Evolutionary conservation across 2,329 filamentous ascomycete genomes (phyloP).

Genomic region (Phialophora expanda): DNA sequence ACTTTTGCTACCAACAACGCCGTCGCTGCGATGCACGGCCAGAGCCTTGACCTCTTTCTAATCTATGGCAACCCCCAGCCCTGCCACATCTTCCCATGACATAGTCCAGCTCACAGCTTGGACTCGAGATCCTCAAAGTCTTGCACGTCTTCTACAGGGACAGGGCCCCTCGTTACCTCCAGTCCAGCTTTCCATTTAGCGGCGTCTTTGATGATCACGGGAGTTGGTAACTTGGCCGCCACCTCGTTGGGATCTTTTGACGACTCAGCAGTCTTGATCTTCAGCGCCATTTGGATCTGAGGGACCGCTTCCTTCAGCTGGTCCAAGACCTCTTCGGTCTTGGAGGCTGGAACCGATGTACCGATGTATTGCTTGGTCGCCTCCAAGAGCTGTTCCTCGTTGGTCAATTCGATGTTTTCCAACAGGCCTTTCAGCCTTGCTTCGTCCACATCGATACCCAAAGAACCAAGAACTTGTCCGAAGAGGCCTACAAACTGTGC

Average conservation of each 20-base stretch:
- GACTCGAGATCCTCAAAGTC: conserved; percentile 85
- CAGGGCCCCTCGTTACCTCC: conserved; percentile 72
- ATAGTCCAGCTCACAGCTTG: conserved; percentile 65
- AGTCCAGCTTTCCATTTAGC: conserved; percentile 79
- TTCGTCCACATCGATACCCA: conserved; percentile 53
- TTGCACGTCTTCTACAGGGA: conserved; percentile 73
- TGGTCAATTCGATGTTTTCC: conserved; percentile 53
- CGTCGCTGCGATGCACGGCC: conserved; percentile 20
- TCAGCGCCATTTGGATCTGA: conserved; percentile 51
- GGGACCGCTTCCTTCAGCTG: conserved; percentile 57
- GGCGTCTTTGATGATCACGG: conserved; percentile 74
- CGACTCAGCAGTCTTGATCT: conserved; percentile 46
- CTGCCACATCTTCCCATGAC: background rate
- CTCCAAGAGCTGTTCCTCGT: conserved; percentile 57
- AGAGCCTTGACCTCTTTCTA: background rate
- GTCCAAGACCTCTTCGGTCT: conserved; percentile 55
- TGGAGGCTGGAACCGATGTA: conserved; percentile 56
- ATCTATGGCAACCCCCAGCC: background rate
- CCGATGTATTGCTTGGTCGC: conserved; percentile 57
- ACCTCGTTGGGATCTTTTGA: conserved; percentile 44
- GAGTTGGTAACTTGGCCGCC: conserved; percentile 54
- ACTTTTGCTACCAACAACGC: conserved; percentile 27
- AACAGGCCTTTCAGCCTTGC: conserved; percentile 45
- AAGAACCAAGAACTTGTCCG: conserved; percentile 53
- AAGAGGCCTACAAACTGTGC: conserved; percentile 52